These are phyloP conservation scores for Torulaspora globosa DNA, from an alignment of 1,139 yeast genomes.

Conservation along the genomic window DNA sequence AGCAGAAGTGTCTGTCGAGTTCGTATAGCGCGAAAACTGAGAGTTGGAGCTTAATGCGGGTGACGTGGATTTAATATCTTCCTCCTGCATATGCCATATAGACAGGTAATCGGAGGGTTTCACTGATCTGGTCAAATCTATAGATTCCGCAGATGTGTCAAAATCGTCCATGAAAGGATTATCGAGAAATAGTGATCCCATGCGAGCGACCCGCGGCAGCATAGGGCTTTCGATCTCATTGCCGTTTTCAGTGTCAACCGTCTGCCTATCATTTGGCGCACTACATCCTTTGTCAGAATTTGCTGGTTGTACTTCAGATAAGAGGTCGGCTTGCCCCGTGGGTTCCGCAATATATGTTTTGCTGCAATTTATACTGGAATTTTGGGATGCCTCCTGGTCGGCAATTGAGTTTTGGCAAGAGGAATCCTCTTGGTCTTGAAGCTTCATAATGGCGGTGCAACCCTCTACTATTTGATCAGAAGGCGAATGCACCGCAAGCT, in stretches of 20 bases:
- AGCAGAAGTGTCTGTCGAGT: conserved; percentile 17
- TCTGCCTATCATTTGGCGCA: not conserved
- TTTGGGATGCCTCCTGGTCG: too few species aligned
- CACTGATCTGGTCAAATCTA: conserved; percentile 44
- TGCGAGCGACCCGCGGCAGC: conserved; percentile 21
- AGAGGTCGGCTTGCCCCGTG: not conserved
- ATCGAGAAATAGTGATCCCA: conserved; percentile 27
- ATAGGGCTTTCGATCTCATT: conserved; percentile 1
- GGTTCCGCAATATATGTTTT: not conserved
- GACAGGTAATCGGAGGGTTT: conserved; percentile 33
- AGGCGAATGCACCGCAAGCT: not conserved
- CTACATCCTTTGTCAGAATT: not conserved
- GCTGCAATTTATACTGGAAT: not conserved
- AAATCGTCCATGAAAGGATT: conserved; percentile 27
- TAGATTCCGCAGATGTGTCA: conserved; percentile 43
- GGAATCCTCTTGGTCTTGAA: not conserved
- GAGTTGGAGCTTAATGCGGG: conserved; percentile 33
- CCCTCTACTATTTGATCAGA: not conserved
- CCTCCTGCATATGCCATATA: conserved; percentile 40
- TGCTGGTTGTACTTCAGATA: not conserved
- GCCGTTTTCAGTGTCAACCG: not conserved
- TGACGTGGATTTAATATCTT: conserved; percentile 27
- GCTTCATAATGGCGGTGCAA: not conserved
- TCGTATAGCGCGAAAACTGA: conserved; percentile 26
- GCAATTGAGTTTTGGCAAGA: too few species aligned